Base-by-base conservation (phyloP, 2,329 filamentous ascomycete species). In the Microsporum canis region DNA sequence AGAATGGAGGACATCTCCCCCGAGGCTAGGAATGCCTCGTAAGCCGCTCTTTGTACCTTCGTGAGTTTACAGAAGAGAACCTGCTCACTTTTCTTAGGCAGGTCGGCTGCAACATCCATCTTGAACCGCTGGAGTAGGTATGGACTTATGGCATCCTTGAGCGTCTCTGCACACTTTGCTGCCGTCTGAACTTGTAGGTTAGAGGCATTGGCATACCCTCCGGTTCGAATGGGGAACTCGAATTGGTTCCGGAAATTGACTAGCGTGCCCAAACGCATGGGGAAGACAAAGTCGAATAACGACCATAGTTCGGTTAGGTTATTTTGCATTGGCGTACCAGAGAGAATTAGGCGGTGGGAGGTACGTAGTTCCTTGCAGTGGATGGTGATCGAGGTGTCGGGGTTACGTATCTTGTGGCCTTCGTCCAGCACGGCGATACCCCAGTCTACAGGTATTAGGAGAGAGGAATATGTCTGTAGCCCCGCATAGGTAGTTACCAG, bases 361-460 rank as follows among this genome's bases (percentile, higher is more conserved):
- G 94, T 99, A 38, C 88, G 86, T 8, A 99, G 77, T 72, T 96
- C 89, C 71, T 99, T 99, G 80, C 91, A 96, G 66, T 91, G 89
- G 59, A 97, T 89, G 0, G 95, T 96, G 65, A 99, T 94, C 5
- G 89, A 87, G 0, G 94, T 91, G 68, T 97, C 95, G 0, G 94
- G 94, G 67, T 99, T 99, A 43, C 94, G 87, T 67, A 99, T 99
- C 73, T 96, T 96, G 76, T 99, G 95, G 2, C 95, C 94, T 78
- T 99, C 94, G 63, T 99, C 94, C 3, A 99, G 81, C 8, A 97
- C 88, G 8, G 91, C 91, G 71, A 95, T 96, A 23, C 87, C 89
- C 94, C 94, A 99, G 64, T 94, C 82, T 0, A 91, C 84, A 0
- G 87, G 86, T 38, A 95, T 86, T 27, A 99, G 77, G 38, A 92